These are phyloP conservation scores for Blastobotrys mokoenaii DNA, from an alignment of 805 yeast species.

Conservation along the genomic window DNA sequence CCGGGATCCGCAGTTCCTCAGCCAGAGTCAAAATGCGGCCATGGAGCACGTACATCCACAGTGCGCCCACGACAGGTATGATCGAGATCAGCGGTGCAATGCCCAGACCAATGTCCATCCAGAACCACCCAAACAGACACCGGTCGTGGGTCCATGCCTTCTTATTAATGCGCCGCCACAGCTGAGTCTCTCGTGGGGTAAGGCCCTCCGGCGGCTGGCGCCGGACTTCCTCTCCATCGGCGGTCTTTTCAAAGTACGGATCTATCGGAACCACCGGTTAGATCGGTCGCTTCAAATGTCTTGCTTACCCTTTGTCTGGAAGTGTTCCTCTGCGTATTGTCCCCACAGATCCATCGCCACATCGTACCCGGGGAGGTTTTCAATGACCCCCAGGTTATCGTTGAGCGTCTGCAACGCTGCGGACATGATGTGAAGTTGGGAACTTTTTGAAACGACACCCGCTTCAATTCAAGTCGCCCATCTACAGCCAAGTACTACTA, in stretches of 20 bases:
- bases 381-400: slow-evolving; percentile 21
- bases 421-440: neutral
- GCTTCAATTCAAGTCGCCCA: too few relatives aligned
- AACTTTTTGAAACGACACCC: too few relatives aligned
- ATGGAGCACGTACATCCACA: slow-evolving; percentile 72
- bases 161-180: slow-evolving; percentile 65
- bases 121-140: slow-evolving; percentile 61
- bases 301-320: slow-evolving; percentile 40
- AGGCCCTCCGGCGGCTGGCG: slow-evolving; percentile 54
- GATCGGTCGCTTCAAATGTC: neutral
- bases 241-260: slow-evolving; percentile 23
- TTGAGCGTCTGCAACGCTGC: neutral
- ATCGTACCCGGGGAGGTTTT: slow-evolving; percentile 52
- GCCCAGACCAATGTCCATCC: slow-evolving; percentile 64
- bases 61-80: slow-evolving; percentile 80
- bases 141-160: slow-evolving; percentile 85
- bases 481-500: too few relatives aligned
- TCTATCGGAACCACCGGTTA: slow-evolving; percentile 12
- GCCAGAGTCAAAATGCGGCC: slow-evolving; percentile 57
- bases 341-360: slow-evolving; percentile 50
- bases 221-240: slow-evolving; percentile 47
- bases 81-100: slow-evolving; percentile 64
- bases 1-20: slow-evolving; percentile 50
- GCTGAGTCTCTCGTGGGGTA: slow-evolving; percentile 49
- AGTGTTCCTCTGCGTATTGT: slow-evolving; percentile 57